Evolutionary conservation across 345 rosid genomes (phyloP).

Genomic region (Erodium maritimum): DNA sequence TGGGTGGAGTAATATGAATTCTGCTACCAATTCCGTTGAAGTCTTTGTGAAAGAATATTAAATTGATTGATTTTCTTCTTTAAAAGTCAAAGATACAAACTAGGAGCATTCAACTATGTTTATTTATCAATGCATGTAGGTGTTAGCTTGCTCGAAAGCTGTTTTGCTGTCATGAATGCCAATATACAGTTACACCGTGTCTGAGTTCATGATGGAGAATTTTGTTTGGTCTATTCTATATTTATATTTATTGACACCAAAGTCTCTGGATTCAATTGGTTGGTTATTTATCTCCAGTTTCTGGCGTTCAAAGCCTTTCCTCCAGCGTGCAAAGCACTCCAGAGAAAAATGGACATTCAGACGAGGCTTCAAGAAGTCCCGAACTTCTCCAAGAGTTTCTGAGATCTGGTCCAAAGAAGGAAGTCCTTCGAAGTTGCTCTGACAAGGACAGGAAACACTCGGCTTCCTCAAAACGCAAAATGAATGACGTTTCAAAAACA

Average conservation of each 20-base stretch:
- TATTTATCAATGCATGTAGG: not conserved
- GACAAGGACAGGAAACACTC: conserved; percentile 45
- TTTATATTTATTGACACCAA: not conserved
- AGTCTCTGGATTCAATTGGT: not conserved
- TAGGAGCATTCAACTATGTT: not conserved
- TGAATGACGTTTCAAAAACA: conserved; percentile 36
- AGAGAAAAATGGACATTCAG: conserved; percentile 36
- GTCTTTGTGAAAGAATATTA: not conserved
- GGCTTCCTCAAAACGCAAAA: conserved; percentile 54
- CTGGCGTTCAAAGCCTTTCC: conserved; percentile 46
- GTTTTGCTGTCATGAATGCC: not conserved
- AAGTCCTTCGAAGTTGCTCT: conserved; percentile 32
- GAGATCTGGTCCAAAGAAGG: conserved; percentile 45
- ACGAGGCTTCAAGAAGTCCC: conserved; percentile 26
- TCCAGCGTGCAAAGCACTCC: conserved; percentile 56
- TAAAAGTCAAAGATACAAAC: not conserved
- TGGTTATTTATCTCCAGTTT: conserved; percentile 18
- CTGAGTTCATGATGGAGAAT: no score
- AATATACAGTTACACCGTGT: no score
- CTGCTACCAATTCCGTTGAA: not conserved
- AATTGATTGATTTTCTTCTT: not conserved
- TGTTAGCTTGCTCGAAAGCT: not conserved
- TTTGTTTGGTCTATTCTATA: not conserved
- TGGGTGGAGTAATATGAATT: not conserved
- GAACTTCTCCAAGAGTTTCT: conserved; percentile 51